A percentile compares a stretch with the other conserved stretches of the same genome.
phyloP scores from a whole-genome alignment of 371 early-diverging fungal genomes.

The Coemansia sp. region DNA sequence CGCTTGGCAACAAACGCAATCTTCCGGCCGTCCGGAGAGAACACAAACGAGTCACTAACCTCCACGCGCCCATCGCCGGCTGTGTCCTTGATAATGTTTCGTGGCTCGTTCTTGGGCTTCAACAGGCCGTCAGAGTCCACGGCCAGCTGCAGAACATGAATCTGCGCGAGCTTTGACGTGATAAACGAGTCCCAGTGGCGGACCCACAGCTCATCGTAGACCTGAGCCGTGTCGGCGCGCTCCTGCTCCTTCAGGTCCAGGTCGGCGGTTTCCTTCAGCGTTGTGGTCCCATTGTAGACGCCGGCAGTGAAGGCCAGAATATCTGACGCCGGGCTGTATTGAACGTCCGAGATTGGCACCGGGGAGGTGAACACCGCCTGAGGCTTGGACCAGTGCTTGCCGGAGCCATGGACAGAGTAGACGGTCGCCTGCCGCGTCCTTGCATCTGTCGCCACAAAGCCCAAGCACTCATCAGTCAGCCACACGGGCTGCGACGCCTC shows the following conservation, averaged over 20 bases:
- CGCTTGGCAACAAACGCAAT: slow-evolving; percentile 73
- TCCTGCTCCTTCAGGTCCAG: slow-evolving; percentile 28
- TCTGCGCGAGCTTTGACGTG: slow-evolving; percentile 41
- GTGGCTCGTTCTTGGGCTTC: slow-evolving; percentile 9
- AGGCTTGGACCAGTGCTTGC: slow-evolving; percentile 39
- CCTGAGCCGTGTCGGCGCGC: slow-evolving; percentile 44
- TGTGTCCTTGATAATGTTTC: slow-evolving; percentile 36
- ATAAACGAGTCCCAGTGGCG: slow-evolving; percentile 53
- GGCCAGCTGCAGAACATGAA: slow-evolving; percentile 29
- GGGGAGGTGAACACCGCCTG: slow-evolving; percentile 13
- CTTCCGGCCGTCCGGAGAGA: slow-evolving; percentile 55
- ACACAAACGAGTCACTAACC: slow-evolving; percentile 28
- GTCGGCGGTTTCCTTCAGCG: slow-evolving; percentile 32
- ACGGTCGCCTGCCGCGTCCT: slow-evolving; percentile 19
- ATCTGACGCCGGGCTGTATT: slow-evolving; percentile 30
- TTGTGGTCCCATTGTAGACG: slow-evolving; percentile 35
- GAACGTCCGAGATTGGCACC: slow-evolving; percentile 30
- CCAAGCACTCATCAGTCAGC: slow-evolving; percentile 36
- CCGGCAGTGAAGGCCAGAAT: slow-evolving; percentile 41
- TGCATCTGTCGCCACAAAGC: slow-evolving; percentile 29
- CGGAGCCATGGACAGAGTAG: slow-evolving; percentile 17
- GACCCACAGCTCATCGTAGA: slow-evolving; percentile 52
- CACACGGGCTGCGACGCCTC: slow-evolving; percentile 49
- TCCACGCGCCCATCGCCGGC: slow-evolving; percentile 28
- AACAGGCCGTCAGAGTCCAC: not conserved